These are phyloP conservation scores for Lepidium aucheri DNA, from an alignment of 345 rosid species.

Conservation along the genomic window DNA sequence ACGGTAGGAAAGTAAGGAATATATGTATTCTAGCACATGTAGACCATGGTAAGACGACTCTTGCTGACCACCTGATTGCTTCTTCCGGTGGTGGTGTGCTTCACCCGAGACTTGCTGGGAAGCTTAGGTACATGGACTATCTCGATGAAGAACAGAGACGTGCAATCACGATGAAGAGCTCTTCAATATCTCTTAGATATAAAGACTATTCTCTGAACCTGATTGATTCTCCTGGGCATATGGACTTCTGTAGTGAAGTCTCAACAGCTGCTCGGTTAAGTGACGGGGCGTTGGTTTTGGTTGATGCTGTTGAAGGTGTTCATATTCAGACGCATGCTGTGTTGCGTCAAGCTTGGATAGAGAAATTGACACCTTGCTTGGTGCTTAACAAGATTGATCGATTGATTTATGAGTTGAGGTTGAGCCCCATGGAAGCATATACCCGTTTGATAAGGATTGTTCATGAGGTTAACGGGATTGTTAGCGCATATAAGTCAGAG, in stretches of 20 bases:
- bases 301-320: conserved; percentile 94
- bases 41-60: conserved; percentile 95
- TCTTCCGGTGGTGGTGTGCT: conserved; percentile 71
- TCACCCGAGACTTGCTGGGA: conserved; percentile 80
- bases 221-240: conserved; percentile 94
- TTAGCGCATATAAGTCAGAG: conserved; percentile 76
- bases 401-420: conserved; percentile 74
- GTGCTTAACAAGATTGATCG: conserved; percentile 92
- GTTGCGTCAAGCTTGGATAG: conserved; percentile 82
- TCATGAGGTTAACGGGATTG: conserved; percentile 85
- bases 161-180: conserved; percentile 98
- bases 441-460: conserved; percentile 73
- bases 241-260: conserved; percentile 97
- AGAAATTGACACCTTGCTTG: conserved; percentile 87
- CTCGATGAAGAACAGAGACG: conserved; percentile 94
- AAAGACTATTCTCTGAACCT: conserved; percentile 55
- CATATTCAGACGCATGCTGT: conserved; percentile 95
- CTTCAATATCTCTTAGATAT: conserved; percentile 60
- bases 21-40: conserved; percentile 89
- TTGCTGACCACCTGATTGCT: conserved; percentile 89
- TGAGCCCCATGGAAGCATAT: conserved; percentile 85
- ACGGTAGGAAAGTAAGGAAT: conserved; percentile 49
- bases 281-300: conserved; percentile 83
- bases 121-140: conserved; percentile 79
- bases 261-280: conserved; percentile 89